Evolutionary conservation across 2,329 filamentous ascomycete species (phyloP).

Genomic region (Aspergillus hiratsukae): DNA sequence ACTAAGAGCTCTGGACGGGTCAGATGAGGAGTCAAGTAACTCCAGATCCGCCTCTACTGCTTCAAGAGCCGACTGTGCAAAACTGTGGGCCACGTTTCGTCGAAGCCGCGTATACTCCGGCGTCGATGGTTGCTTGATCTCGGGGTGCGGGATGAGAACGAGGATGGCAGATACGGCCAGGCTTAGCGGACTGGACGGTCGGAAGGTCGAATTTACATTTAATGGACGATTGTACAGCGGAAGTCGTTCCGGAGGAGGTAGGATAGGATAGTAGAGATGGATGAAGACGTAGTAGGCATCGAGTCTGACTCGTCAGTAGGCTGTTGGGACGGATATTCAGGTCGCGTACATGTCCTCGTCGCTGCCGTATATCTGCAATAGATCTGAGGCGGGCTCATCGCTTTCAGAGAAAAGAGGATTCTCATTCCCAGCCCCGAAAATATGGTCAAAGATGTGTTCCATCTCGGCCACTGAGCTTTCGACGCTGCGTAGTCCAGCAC

Average conservation of each 20-base stretch:
- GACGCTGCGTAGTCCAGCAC: not conserved
- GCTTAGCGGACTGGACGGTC: slow-evolving; percentile 21
- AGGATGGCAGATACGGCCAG: slow-evolving; percentile 26
- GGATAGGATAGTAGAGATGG: slow-evolving; percentile 26
- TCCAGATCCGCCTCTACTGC: slow-evolving; percentile 25
- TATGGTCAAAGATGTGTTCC: not conserved
- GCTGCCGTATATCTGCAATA: not conserved
- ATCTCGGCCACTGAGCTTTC: not conserved
- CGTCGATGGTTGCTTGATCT: slow-evolving; percentile 14
- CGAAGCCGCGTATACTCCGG: slow-evolving; percentile 18
- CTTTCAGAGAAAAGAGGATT: not conserved
- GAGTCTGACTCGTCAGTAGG: slow-evolving; percentile 14
- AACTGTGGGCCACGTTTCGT: slow-evolving; percentile 19
- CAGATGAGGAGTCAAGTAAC: slow-evolving; percentile 11
- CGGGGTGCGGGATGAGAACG: slow-evolving; percentile 22
- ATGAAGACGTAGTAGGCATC: slow-evolving; percentile 30
- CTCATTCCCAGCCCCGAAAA: not conserved
- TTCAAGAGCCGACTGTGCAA: slow-evolving; percentile 20
- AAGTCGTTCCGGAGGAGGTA: slow-evolving; percentile 19
- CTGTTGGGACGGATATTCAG: not conserved
- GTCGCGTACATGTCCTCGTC: not conserved
- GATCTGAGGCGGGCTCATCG: not conserved
- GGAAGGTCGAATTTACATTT: slow-evolving; percentile 8
- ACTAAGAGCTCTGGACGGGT: not conserved
- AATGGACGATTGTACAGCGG: slow-evolving; percentile 12